Percentiles rank a stretch among this genome's conserved stretches.
phyloP scores from a whole-genome alignment of 129 eudicot genomes.

The Flaveria robusta region DNA sequence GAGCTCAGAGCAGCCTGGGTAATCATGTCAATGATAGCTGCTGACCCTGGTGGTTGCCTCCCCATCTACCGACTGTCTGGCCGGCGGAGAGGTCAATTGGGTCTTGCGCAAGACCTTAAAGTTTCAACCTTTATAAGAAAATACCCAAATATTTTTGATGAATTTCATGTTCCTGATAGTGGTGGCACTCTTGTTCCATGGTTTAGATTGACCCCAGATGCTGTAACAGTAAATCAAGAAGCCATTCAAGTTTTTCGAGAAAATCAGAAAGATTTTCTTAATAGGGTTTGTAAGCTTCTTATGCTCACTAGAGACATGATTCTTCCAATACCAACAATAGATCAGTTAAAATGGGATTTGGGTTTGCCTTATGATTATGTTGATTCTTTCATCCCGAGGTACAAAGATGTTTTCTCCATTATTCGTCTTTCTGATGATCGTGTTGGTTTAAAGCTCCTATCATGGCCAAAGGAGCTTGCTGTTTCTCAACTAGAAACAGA shows the following conservation, averaged over 20 bases:
- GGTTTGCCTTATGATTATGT: conserved; percentile 76
- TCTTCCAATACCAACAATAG: conserved; percentile 75
- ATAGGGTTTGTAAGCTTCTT: conserved; percentile 75
- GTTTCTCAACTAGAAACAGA: conserved; percentile 63
- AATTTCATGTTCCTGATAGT: conserved; percentile 60
- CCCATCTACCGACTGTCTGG: conserved; percentile 62
- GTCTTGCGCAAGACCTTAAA: conserved; percentile 62
- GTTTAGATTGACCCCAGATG: conserved; percentile 57
- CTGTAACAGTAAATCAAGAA: conserved; percentile 40
- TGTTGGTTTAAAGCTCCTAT: conserved; percentile 63
- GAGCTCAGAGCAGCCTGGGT: conserved; percentile 61
- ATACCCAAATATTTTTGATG: conserved; percentile 72
- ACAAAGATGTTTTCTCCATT: conserved; percentile 51
- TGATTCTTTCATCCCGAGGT: conserved; percentile 44
- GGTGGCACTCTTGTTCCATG: conserved; percentile 82
- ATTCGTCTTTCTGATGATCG: conserved; percentile 64
- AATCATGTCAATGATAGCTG: conserved; percentile 63
- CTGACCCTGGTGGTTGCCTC: conserved; percentile 37
- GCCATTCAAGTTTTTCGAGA: conserved; percentile 40
- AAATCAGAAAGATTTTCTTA: conserved; percentile 51
- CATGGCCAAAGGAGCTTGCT: conserved; percentile 51
- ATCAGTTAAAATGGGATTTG: conserved; percentile 91
- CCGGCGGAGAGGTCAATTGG: conserved; percentile 58
- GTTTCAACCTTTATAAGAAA: conserved; percentile 72
- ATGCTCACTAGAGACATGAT: conserved; percentile 60